Evolutionary conservation across 1,139 yeast genomes (phyloP), one percentile per base, ranked within the genome.

Genomic region (Taphrina pruni): DNA sequence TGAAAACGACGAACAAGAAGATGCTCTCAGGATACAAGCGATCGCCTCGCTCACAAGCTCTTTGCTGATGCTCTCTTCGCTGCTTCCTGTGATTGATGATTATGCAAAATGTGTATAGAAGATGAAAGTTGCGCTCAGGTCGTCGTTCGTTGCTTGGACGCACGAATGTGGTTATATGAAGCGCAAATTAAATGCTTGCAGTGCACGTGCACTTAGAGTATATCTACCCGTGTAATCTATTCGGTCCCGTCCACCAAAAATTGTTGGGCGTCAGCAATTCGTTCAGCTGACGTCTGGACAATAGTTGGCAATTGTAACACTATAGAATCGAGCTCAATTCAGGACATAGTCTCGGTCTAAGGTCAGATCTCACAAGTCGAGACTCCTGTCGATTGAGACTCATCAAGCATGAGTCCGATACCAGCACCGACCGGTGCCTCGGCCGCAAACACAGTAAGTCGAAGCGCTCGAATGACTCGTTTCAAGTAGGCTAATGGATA

Each of bases 381-480:
- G 32, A 26, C 32, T 26, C 4, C 32, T 26, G 32, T 26, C 4
- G 32, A 26, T 26, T 26, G 32, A 26, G 32, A 2, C 32, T 26
- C 32, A 26, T 26, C 32, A 26, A 26, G 32, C 32, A 64, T 64
- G 67, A 64, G 67, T 54, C 67, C 67, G 1, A 32, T 64, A 51
- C 61, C 67, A 35, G 26, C 38, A 32, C 26, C 62, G 6, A 54
- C 67, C 21, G 60, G 67, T 35, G 32, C 61, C 11, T 64, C 67
- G 46, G 67, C 67, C 43, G 32, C 45, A 12, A 48, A 20, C 36
- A 55, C 61, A 17, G 67, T 64, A 17, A 17, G 61, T 38, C 6
- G 32, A 26, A 26, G 32, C 4, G 32, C 32, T 17, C 32, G 32
- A 26, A 26, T 26, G 4, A 4, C 32, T 26, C 32, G 32, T 26